phyloP scores from a whole-genome alignment of 768 basidiomycete species.

The Sporobolomyces pararoseus region DNA sequence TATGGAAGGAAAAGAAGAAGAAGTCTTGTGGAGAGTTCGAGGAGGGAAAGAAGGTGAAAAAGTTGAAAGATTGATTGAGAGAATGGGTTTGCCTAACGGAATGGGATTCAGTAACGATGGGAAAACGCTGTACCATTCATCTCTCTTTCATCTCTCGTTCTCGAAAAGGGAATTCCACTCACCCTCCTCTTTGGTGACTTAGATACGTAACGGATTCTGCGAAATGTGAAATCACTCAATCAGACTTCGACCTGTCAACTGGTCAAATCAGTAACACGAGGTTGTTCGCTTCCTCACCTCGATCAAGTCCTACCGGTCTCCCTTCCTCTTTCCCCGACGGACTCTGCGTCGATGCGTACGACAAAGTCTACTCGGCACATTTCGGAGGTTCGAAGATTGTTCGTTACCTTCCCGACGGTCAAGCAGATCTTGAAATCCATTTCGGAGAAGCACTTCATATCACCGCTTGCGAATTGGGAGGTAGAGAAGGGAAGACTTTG shows the following conservation, averaged over 20 bases:
- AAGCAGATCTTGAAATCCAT: conserved; percentile 1
- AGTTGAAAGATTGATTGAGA: not conserved
- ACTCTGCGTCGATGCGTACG: conserved; percentile 6
- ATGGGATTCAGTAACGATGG: conserved; percentile 16
- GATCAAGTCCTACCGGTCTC: not conserved
- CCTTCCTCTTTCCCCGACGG: conserved; percentile 13
- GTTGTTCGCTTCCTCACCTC: not conserved
- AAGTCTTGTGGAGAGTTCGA: conserved; percentile 8
- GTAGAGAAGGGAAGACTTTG: conserved; percentile 9
- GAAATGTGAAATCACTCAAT: conserved; percentile 6
- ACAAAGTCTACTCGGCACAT: conserved; percentile 15
- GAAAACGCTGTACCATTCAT: not conserved
- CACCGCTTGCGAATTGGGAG: conserved; percentile 16
- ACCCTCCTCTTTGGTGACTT: not conserved
- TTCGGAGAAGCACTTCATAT: conserved; percentile 6
- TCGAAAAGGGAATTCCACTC: not conserved
- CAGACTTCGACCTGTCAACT: not conserved
- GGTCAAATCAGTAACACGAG: not conserved
- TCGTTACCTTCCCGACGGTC: not conserved
- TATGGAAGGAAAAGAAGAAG: conserved; percentile 8
- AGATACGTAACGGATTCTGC: conserved; percentile 19
- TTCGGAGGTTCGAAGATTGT: conserved; percentile 18
- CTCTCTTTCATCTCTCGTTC: not conserved
- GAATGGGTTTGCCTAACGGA: conserved; percentile 19
- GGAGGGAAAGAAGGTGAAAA: not conserved